Evolutionary conservation across 352 stramenopile species (phyloP), one percentile per base, ranked within the genome.

Genomic region (Albugo laibachii): DNA sequence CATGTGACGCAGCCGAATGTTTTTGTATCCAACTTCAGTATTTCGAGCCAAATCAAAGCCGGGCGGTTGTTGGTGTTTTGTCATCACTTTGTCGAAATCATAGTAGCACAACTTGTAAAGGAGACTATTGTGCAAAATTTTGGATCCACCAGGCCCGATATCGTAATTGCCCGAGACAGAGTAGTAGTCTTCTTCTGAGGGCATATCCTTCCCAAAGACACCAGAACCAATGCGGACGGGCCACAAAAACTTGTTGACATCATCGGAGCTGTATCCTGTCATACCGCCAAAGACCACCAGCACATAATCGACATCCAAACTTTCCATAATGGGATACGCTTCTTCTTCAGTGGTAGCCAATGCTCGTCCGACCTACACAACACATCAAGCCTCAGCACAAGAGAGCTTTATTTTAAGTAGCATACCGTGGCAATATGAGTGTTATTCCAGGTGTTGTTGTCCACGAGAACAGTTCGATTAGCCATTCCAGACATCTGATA

Each of bases 401-500:
- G 36, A 72, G 83, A 59, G 83, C 84, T 50, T 79, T 79, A 56
- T 83, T 69, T 8, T 73, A 70, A 3, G 84, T 62, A 14, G 75
- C 67, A 13, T 84, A 96, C 80, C 0, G 87, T 96, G 24, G 91
- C 91, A 57, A 97, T 97, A 59, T 97, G 91, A 34, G 86, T 96
- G 59, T 97, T 96, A 61, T 97, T 97, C 91, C 91, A 97, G 41
- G 91, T 97, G 54, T 97, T 97, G 65, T 96, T 96, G 66, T 97
- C 91, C 2, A 96, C 91, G 36, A 92, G 57, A 19, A 88, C 71
- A 0, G 75, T 92, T 37, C 78, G 78, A 49, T 92, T 92, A 21
- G 72, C 84, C 73, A 95, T 95, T 44, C 69, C 82, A 47, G 74
- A 83, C 68, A 95, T 94, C 61, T 95, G 82, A 54, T 92, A 94